phyloP scores from a whole-genome alignment of 1,284 basidiomycete species.

The Trametes sp. region DNA sequence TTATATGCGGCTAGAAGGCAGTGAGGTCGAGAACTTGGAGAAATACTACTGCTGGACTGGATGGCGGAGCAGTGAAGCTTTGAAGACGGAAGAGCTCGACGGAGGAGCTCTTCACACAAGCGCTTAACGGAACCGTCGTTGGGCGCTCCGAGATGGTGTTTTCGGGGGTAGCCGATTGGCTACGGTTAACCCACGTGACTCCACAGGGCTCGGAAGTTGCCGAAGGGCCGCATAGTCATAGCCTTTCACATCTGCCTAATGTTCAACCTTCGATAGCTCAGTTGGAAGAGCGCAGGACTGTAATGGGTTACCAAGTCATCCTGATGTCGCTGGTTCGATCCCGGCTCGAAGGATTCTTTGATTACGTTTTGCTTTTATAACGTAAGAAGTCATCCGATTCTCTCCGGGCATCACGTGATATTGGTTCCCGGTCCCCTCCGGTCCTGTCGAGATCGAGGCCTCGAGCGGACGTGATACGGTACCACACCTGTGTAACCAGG shows the following conservation, averaged over 20 bases:
- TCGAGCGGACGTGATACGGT: too few species aligned
- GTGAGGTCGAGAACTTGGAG: neutral
- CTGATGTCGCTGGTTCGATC: slow-evolving; percentile 5
- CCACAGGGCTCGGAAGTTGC: too few species aligned
- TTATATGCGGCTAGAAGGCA: neutral
- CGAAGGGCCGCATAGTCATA: neutral
- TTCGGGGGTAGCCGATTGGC: neutral
- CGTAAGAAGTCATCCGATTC: too few species aligned
- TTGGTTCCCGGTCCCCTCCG: too few species aligned
- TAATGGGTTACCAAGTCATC: neutral
- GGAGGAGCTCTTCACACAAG: neutral
- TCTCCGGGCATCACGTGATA: too few species aligned
- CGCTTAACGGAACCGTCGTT: neutral
- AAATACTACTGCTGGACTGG: neutral
- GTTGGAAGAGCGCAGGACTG: slow-evolving; percentile 8
- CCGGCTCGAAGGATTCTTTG: slow-evolving; percentile 3
- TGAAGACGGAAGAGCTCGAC: too few species aligned
- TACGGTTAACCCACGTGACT: too few species aligned
- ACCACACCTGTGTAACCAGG: too few species aligned
- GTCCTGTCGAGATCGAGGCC: too few species aligned
- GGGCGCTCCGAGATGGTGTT: neutral
- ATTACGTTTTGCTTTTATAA: too few species aligned
- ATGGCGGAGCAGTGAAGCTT: too few species aligned
- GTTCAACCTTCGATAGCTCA: slow-evolving; percentile 6
- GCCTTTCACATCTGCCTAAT: too few species aligned